Percentiles rank a stretch among this genome's conserved stretches.
These are phyloP conservation scores for Parmales sp. DNA, from an alignment of 108 stramenopile species.

Conservation along the genomic window DNA sequence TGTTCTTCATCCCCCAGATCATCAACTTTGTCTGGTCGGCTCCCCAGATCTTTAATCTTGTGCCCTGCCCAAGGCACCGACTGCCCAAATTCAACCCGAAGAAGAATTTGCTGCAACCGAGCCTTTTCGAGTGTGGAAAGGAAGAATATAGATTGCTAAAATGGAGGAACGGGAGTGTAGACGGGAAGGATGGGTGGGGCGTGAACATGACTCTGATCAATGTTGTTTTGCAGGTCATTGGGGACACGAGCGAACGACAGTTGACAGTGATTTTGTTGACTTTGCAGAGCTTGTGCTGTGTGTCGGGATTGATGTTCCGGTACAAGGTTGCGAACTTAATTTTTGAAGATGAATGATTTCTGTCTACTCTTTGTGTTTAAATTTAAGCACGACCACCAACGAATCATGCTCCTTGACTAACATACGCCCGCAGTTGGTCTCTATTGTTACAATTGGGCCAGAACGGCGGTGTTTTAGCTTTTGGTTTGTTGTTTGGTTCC, in stretches of 20 bases:
- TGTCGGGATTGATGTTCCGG: too few species aligned
- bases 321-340: too few species aligned
- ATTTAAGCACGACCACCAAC: too few species aligned
- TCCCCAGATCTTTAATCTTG: slow-evolving; percentile 91
- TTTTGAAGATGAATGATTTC: too few species aligned
- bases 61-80: slow-evolving; percentile 92
- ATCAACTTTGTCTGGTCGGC: slow-evolving; percentile 84
- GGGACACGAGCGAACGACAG: slow-evolving; percentile 76
- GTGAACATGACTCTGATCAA: slow-evolving; percentile 93
- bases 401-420: too few species aligned
- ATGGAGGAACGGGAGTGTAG: slow-evolving; percentile 10
- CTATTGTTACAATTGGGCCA: too few species aligned
- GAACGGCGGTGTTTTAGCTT: too few species aligned
- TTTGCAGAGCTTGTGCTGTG: too few species aligned
- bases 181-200: slow-evolving; percentile 26
- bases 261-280: slow-evolving; percentile 62
- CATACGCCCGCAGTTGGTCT: too few species aligned
- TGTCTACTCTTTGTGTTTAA: too few species aligned
- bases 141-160: slow-evolving; percentile 35
- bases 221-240: slow-evolving; percentile 64
- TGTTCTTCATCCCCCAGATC: slow-evolving; percentile 94
- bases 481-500: too few species aligned
- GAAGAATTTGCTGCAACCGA: slow-evolving; percentile 68
- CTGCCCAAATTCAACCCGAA: slow-evolving; percentile 72
- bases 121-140: slow-evolving; percentile 49